Base-by-base conservation (phyloP, 768 basidiomycete genomes). In the Lenzites betulinus region DNA sequence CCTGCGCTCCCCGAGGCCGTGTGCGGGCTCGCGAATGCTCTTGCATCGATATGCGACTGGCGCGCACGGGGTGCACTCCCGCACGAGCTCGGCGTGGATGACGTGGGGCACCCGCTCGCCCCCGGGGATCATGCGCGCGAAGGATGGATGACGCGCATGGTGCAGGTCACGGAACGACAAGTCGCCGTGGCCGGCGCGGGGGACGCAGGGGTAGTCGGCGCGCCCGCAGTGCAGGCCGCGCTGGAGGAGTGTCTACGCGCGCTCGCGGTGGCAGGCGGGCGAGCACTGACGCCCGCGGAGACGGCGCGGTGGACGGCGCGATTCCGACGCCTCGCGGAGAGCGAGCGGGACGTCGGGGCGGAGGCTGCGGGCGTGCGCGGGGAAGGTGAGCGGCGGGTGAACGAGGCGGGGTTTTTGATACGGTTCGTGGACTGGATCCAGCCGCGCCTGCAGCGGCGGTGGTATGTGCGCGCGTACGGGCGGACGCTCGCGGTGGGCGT, bases 11-110 rank as follows among this genome's bases (percentile, higher is more conserved):
- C 78, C 0, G 82, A 83, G 60, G 81, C 80, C 0, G 71, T 80
- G 15, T 81, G 80, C 60, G 81, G 81, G 18, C 64, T 81, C n/a
- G 76, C 70, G 47, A 79, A 77, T 54, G 75, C 82, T 15, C 75
- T 78, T 38, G 75, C 72, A 52, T 77, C 82, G 0, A 69, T 83
- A 12, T 83, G 81, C 63, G 77, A 79, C 64, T 83, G 77, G 77
- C 67, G 73, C 15, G 79, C 79, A 46, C 69, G 73, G 59, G 77
- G 68, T 44, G 75, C 73, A n/a, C 70, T 74, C 51, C 61, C 68
- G 42, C 25, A 54, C 47, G 67, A 71, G 39, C 20, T 55, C 39
- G 63, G 66, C 23, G 66, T 70, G 25, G 70, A 74, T 54, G 62
- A 62, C n/a, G 28, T 64, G 9, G 72, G 69, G 42, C 52, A 52